Percentiles rank a stretch among this genome's conserved stretches.
Evolutionary conservation across 106 monocot species (phyloP).

Genomic region (Xerophyta viscosa): DNA sequence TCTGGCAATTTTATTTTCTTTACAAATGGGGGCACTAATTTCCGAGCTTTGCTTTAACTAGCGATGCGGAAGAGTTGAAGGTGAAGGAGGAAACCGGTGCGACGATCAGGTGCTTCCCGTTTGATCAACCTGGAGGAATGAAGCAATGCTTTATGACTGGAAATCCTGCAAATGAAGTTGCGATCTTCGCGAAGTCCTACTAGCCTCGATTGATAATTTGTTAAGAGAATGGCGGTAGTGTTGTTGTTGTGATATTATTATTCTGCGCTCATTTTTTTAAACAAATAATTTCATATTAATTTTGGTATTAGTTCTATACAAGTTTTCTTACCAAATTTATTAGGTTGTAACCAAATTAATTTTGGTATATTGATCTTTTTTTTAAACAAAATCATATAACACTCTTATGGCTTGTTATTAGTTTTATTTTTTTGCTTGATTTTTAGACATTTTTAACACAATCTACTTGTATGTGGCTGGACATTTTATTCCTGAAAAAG

Average conservation of each 20-base stretch:
- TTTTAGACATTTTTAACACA: no score
- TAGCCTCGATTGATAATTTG: neutral
- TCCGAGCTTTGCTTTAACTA: neutral
- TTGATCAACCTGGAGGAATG: slow-evolving; percentile 65
- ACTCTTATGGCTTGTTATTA: no score
- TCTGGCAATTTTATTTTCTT: neutral
- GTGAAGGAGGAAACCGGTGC: slow-evolving; percentile 99
- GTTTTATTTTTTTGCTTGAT: no score
- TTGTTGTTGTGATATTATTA: neutral
- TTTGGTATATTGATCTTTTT: no score
- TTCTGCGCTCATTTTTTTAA: neutral
- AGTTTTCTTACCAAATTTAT: no score
- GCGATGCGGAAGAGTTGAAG: slow-evolving; percentile 71
- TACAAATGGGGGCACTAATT: neutral
- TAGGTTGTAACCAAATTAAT: no score
- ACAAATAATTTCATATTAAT: no score
- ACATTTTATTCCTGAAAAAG: no score
- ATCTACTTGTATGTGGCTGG: no score
- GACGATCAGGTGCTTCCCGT: slow-evolving; percentile 91
- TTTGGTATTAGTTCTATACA: no score
- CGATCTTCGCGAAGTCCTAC: slow-evolving; percentile 91
- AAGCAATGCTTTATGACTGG: slow-evolving; percentile 92
- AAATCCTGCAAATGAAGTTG: slow-evolving; percentile 71
- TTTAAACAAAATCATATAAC: no score
- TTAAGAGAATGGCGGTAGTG: neutral